phyloP scores from a whole-genome alignment of 148 eudicot genomes.

The Rhododendron kiyosumense region DNA sequence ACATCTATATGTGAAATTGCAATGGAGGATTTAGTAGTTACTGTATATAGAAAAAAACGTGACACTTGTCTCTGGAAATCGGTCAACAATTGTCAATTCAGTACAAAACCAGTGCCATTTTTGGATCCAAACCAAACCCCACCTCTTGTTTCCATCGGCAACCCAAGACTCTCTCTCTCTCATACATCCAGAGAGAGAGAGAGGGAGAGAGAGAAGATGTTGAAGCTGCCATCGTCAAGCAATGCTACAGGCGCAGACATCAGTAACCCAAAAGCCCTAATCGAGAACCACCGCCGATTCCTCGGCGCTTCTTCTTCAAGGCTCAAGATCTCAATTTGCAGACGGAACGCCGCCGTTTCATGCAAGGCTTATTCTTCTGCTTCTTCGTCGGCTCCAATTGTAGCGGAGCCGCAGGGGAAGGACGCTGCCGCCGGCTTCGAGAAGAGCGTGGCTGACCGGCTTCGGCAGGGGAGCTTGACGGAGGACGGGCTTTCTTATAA shows the following conservation, averaged over 20 bases:
- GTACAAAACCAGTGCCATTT: not conserved
- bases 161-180: not conserved
- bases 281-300: constrained; percentile 25
- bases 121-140: not conserved
- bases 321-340: not conserved
- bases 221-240: constrained; percentile 23
- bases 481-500: constrained; percentile 77
- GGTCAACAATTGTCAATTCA: not conserved
- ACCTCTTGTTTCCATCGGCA: not conserved
- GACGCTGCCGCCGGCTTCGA: not conserved
- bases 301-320: constrained; percentile 21
- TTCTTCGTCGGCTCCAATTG: constrained; percentile 15
- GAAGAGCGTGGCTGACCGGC: constrained; percentile 43
- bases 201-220: constrained; percentile 12
- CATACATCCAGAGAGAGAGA: not conserved
- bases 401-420: constrained; percentile 1
- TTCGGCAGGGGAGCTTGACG: constrained; percentile 66
- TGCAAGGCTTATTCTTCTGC: not conserved
- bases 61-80: not conserved
- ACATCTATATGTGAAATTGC: too few relatives aligned
- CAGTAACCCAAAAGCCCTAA: constrained; percentile 25
- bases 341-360: constrained; percentile 15
- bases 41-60: too few relatives aligned
- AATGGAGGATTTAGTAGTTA: too few relatives aligned
- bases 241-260: constrained; percentile 18